Percentiles rank a stretch among this genome's conserved stretches.
These are phyloP conservation scores for Penicillium aurantiogriseum DNA, from an alignment of 2,329 filamentous ascomycete species.

Conservation along the genomic window DNA sequence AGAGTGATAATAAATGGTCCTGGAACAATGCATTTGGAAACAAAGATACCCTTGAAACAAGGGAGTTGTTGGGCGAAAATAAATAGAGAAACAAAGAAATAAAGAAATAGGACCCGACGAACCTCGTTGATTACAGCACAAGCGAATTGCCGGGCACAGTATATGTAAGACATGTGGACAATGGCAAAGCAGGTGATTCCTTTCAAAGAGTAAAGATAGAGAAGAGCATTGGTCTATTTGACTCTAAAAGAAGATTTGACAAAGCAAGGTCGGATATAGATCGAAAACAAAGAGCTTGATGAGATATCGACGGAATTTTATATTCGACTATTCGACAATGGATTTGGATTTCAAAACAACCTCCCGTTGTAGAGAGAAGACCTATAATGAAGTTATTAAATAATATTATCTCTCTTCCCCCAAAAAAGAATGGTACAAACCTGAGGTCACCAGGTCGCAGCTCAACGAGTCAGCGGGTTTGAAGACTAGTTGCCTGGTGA, in stretches of 20 bases:
- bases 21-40: background rate
- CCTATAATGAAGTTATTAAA: background rate
- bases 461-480: background rate
- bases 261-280: background rate
- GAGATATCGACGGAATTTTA: background rate
- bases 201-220: constrained; percentile 1
- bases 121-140: background rate
- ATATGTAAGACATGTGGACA: background rate
- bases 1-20: background rate
- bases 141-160: background rate
- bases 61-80: background rate
- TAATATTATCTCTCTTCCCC: background rate
- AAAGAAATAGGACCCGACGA: background rate
- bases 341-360: background rate
- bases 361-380: background rate
- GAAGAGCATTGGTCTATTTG: background rate
- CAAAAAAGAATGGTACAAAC: background rate
- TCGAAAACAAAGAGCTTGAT: background rate
- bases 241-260: background rate
- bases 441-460: background rate
- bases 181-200: constrained; percentile 29
- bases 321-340: background rate
- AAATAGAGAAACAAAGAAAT: background rate
- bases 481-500: background rate
- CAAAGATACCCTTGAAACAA: background rate